phyloP scores from a whole-genome alignment of 2,329 filamentous ascomycete genomes.

The Scleromitrula shiraiana region DNA sequence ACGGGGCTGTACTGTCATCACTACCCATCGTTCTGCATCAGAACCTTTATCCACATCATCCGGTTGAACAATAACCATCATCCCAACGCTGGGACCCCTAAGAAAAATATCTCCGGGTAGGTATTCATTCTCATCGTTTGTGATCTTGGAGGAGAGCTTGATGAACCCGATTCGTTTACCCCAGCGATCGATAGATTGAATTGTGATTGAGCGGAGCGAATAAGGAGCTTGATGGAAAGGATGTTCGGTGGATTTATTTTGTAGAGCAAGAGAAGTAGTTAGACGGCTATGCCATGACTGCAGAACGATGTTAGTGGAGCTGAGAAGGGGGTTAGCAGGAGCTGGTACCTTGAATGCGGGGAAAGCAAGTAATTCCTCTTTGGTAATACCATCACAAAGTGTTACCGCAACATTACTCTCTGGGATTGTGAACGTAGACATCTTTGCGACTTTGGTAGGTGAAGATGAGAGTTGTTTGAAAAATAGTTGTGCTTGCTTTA shows the following conservation, averaged over 20 bases:
- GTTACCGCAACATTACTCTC: constrained; percentile 34
- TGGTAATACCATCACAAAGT: constrained; percentile 38
- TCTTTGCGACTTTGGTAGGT: constrained; percentile 13
- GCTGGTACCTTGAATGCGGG: constrained; percentile 40
- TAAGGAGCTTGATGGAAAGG: constrained; percentile 47
- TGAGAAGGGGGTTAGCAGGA: neutral
- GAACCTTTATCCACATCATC: constrained; percentile 36
- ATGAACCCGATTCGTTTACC: constrained; percentile 46
- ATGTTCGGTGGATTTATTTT: constrained; percentile 34
- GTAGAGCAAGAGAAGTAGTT: constrained; percentile 1
- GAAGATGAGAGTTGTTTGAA: neutral
- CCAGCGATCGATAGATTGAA: constrained; percentile 49
- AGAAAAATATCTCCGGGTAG: constrained; percentile 50
- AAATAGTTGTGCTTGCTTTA: neutral
- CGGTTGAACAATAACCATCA: constrained; percentile 41
- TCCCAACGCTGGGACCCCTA: constrained; percentile 51
- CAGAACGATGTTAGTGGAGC: neutral
- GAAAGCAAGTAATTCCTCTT: constrained; percentile 38
- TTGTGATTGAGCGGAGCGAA: constrained; percentile 39
- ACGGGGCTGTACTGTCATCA: constrained; percentile 53
- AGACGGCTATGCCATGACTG: constrained; percentile 7
- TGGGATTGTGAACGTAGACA: constrained; percentile 35
- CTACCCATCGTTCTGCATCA: constrained; percentile 43
- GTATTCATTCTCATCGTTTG: constrained; percentile 39
- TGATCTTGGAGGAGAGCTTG: constrained; percentile 43